phyloP scores from a whole-genome alignment of 2,329 filamentous ascomycete genomes.

The Clonostachys sp. region DNA sequence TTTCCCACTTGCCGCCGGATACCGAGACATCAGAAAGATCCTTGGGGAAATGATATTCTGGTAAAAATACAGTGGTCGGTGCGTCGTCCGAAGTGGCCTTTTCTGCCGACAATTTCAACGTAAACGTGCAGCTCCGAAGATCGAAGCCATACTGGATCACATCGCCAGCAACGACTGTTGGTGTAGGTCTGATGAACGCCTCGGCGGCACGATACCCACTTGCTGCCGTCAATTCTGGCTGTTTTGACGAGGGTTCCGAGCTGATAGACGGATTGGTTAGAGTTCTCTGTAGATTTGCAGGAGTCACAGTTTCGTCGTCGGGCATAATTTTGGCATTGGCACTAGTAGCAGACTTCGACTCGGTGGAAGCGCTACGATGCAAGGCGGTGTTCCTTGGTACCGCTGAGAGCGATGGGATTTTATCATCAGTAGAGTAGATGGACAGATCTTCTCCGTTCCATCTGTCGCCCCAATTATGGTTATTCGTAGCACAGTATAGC shows the following conservation, averaged over 20 bases:
- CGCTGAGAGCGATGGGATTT: constrained; percentile 47
- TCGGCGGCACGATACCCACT: constrained; percentile 86
- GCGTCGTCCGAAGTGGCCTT: constrained; percentile 53
- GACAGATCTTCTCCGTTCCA: constrained; percentile 99
- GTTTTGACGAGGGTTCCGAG: constrained; percentile 44
- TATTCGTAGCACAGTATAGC: constrained; percentile 81
- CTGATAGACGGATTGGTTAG: constrained; percentile 65
- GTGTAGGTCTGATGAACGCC: constrained; percentile 83
- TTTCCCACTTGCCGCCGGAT: constrained; percentile 85
- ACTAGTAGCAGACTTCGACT: constrained; percentile 12
- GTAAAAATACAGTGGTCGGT: constrained; percentile 81
- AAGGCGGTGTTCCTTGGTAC: constrained; percentile 31
- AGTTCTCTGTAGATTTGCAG: constrained; percentile 69
- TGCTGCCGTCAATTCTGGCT: constrained; percentile 54
- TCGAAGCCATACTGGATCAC: constrained; percentile 76
- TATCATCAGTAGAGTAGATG: constrained; percentile 83
- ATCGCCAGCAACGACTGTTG: constrained; percentile 69
- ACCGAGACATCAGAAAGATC: constrained; percentile 68
- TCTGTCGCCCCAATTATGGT: constrained; percentile 82
- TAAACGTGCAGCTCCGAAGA: constrained; percentile 72
- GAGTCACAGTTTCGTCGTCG: constrained; percentile 60
- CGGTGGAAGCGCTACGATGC: constrained; percentile 22
- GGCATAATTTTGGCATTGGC: constrained; percentile 29
- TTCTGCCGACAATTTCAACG: constrained; percentile 61
- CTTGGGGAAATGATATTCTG: constrained; percentile 87